Evolutionary conservation across 768 basidiomycete species (phyloP).

Genomic region (Podaxis sp.): DNA sequence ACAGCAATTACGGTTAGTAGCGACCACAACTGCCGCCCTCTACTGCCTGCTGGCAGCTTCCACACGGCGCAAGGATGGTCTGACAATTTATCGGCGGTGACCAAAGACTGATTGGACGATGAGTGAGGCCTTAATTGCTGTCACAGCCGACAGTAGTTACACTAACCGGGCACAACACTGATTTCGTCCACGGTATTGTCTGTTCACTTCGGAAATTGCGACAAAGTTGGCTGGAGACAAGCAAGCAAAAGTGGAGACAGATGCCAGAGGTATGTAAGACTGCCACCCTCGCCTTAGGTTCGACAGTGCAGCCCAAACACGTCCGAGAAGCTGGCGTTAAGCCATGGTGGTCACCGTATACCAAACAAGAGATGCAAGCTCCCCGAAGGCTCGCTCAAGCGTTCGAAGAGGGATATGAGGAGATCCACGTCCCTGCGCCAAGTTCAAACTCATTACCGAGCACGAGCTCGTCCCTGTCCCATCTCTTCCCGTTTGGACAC

Average conservation of each 20-base stretch:
- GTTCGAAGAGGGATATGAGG: slow-evolving; percentile 69
- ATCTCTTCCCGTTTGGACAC: slow-evolving; percentile 81
- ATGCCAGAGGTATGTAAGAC: slow-evolving; percentile 80
- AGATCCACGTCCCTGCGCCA: slow-evolving; percentile 81
- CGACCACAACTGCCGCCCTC: too few relatives aligned
- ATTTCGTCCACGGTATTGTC: too few relatives aligned
- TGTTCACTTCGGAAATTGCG: too few relatives aligned
- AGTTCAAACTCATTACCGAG: slow-evolving; percentile 61
- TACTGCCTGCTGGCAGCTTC: too few relatives aligned
- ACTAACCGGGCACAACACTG: too few relatives aligned
- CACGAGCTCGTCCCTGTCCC: slow-evolving; percentile 70
- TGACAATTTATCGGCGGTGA: too few relatives aligned
- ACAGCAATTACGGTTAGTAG: too few relatives aligned
- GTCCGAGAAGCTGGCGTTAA: slow-evolving; percentile 90
- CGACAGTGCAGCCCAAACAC: slow-evolving; percentile 80
- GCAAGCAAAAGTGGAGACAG: slow-evolving; percentile 42
- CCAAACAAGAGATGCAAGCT: slow-evolving; percentile 98
- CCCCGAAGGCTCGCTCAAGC: slow-evolving; percentile 94
- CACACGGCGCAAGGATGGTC: too few relatives aligned
- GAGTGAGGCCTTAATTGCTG: too few relatives aligned
- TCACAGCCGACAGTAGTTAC: too few relatives aligned
- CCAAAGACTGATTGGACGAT: too few relatives aligned
- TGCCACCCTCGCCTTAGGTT: slow-evolving; percentile 84
- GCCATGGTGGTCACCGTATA: slow-evolving; percentile 95
- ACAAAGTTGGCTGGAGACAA: slow-evolving; percentile 74